Percentiles rank a stretch among this genome's conserved stretches.
Conservation (phyloP, 1,284 basidiomycete species). For the Cutaneotrichosporon sp. region DNA sequence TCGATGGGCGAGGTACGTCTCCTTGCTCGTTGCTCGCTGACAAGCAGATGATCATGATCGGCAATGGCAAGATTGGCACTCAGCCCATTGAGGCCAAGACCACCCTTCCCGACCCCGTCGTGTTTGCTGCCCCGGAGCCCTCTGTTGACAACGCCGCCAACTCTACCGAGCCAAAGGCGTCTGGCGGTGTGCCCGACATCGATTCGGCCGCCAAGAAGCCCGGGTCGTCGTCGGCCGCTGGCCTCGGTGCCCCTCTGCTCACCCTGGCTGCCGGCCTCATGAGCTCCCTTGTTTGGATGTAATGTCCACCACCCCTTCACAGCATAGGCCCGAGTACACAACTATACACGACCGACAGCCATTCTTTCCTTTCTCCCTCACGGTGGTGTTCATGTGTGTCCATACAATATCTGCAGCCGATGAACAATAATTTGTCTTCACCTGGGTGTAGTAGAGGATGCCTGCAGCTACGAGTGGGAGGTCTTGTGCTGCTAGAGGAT, state of each 20-base stretch:
- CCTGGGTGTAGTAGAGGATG: too few species aligned
- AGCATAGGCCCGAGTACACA: not conserved
- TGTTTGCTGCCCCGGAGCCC: conserved; percentile 19
- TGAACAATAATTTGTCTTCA: conserved; percentile 11
- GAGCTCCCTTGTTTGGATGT: conserved; percentile 16
- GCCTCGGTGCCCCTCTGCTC: not conserved
- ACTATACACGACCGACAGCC: not conserved
- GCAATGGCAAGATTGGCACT: conserved; percentile 69
- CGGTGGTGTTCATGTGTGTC: conserved; percentile 1
- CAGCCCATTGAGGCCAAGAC: conserved; percentile 62
- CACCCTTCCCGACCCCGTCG: conserved; percentile 58
- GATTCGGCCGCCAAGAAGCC: conserved; percentile 2
- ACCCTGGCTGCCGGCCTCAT: not conserved
- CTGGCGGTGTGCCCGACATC: not conserved
- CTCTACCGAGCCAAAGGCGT: not conserved
- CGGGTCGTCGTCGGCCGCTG: not conserved
- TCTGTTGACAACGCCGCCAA: not conserved
- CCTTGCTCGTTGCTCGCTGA: not conserved
- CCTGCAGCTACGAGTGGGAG: too few species aligned
- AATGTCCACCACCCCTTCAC: not conserved
- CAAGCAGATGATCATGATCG: conserved; percentile 65
- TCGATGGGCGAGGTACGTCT: conserved; percentile 61
- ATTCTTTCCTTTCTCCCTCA: not conserved
- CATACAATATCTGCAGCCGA: conserved; percentile 4
- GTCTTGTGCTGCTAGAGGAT: too few species aligned